Conservation (phyloP, 305 asterid species). For the Fraxinus platypoda region DNA sequence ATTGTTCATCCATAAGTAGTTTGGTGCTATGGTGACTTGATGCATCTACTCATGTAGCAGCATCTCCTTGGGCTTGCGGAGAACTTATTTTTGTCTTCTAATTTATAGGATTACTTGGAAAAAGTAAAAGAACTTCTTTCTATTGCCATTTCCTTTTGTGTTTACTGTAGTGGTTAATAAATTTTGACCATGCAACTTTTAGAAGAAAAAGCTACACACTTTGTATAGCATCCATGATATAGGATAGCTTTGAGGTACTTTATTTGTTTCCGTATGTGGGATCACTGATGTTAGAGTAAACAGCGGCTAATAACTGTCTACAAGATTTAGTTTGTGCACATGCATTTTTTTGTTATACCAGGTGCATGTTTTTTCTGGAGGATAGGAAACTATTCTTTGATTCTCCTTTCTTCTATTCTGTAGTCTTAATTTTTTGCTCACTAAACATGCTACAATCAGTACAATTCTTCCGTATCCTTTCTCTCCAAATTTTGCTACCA, state of each 20-base stretch:
- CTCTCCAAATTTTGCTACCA: conserved; percentile 2
- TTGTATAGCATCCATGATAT: not conserved
- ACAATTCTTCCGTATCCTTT: not conserved
- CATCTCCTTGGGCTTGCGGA: not conserved
- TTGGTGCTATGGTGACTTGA: not conserved
- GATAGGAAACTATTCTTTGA: not conserved
- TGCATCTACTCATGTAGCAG: not conserved
- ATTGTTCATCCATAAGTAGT: not conserved
- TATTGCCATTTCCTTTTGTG: not conserved
- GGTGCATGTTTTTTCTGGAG: not conserved
- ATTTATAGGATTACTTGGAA: not conserved
- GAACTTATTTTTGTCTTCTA: not conserved
- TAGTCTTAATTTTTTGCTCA: not conserved
- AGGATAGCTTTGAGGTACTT: not conserved
- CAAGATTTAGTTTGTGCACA: not conserved
- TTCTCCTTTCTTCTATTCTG: not conserved
- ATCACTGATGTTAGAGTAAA: not conserved
- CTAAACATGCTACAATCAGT: not conserved
- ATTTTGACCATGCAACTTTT: not conserved
- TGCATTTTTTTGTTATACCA: not conserved
- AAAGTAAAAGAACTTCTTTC: not conserved
- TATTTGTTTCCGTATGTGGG: not conserved
- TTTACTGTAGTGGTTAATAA: not conserved
- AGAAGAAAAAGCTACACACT: not conserved
- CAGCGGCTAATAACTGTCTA: not conserved